Conservation (phyloP, 2,329 filamentous ascomycete species). For the Colletotrichum sp. region DNA sequence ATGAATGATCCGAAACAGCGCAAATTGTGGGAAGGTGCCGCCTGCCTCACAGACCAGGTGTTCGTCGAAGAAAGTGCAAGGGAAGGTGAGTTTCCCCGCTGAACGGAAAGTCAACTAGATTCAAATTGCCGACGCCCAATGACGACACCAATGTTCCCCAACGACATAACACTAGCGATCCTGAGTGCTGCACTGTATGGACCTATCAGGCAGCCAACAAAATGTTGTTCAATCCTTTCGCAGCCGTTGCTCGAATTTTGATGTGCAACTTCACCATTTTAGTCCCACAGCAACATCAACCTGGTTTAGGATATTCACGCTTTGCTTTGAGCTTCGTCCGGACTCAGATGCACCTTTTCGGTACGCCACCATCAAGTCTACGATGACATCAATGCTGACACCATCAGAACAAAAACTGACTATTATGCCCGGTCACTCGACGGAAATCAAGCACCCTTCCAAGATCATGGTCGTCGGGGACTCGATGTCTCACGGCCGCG, state of each 20-base stretch:
- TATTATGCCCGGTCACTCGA: neutral
- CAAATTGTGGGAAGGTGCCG: neutral
- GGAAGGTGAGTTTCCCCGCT: neutral
- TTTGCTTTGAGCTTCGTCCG: neutral
- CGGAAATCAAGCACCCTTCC: neutral
- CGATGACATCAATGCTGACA: neutral
- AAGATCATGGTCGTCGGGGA: conserved; percentile 41
- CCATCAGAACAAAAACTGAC: neutral
- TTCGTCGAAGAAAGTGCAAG: neutral
- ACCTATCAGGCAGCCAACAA: neutral
- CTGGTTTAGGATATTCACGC: neutral
- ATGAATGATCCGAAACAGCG: neutral
- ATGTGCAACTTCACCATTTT: neutral
- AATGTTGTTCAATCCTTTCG: neutral
- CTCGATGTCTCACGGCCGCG: conserved; percentile 41
- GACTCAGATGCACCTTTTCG: neutral
- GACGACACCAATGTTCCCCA: neutral
- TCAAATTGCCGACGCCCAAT: neutral
- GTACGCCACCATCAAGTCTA: neutral
- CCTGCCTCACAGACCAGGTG: neutral
- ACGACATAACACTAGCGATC: neutral
- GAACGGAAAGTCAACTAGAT: neutral
- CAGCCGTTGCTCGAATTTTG: neutral
- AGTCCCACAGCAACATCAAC: neutral
- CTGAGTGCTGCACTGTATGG: neutral